Base-by-base conservation (phyloP, 306 rosid species). In the Dryas drummondii region DNA sequence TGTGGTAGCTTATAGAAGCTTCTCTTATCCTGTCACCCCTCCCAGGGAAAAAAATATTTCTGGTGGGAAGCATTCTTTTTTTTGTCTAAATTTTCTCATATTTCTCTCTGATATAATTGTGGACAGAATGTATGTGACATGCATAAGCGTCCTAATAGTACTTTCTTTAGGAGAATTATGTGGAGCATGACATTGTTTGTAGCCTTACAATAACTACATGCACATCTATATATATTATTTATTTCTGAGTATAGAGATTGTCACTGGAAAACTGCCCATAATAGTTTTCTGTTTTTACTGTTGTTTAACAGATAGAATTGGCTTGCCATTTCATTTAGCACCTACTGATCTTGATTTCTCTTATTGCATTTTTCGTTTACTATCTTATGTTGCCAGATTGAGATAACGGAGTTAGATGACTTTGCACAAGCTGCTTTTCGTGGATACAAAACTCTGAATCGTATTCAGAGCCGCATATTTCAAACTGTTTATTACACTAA, bases 361-460 rank as follows among this genome's bases (percentile, higher is more conserved):
- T 76, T 72, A 72, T 70, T 80, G 68, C 56, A 70, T 59, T 61
- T 71, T 84, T 26, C 68, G 56, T 58, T 61, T 45, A 60, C 71
- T 63, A 55, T 78, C 63, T 42, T 77, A 76, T 79, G 54, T 60
- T 83, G 70, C 73, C 92, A 91, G 98, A 90, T 94, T 80, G 98
- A 91, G 75, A 90, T 94, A 79, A 60, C 71, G 76, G 98, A 94
- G 84, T 83, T 94, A 70, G 98, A 94, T 79, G 97, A 88, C 77
- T 94, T 94, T 86, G 97, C 98, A 72, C 98, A 94, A 91, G 96
- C 98, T 77, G 98, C 98, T 72, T 94, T 94, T 79, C 90, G 71
- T 63, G 98, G 97, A 55, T 91, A 88, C 93, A 94, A 90, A 79
- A 78, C 92, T 7, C 86, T 94, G 51, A 91, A 94, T 72, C 98